Evolutionary conservation across 2,329 filamentous ascomycete genomes (phyloP).

Genomic region (Rosellinia necatrix): DNA sequence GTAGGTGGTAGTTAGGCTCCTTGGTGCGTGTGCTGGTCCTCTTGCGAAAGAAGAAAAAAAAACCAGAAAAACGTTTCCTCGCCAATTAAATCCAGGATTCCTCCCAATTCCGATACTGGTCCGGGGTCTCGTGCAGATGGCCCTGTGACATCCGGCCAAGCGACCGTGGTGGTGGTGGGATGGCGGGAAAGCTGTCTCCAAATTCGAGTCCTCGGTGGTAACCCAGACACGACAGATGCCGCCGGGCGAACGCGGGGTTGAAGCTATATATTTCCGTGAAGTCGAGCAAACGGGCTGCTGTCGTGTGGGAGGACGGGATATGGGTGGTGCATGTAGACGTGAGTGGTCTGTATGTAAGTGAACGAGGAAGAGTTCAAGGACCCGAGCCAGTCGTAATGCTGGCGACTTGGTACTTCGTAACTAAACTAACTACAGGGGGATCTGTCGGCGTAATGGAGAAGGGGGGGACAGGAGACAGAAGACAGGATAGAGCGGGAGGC

Average conservation of each 20-base stretch:
- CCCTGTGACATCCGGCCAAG: constrained; percentile 34
- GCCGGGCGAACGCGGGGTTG: constrained; percentile 29
- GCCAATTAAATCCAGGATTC: constrained; percentile 36
- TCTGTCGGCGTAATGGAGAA: constrained; percentile 21
- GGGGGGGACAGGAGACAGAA: constrained; percentile 15
- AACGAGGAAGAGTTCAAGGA: constrained; percentile 10
- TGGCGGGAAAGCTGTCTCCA: constrained; percentile 19
- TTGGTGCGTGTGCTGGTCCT: constrained; percentile 33
- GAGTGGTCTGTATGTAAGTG: constrained; percentile 13
- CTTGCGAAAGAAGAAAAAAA: constrained; percentile 26
- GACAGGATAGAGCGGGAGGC: constrained; percentile 5
- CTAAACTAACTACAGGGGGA: no score
- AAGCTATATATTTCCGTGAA: constrained; percentile 19
- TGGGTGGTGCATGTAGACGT: constrained; percentile 26
- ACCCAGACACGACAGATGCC: constrained; percentile 33
- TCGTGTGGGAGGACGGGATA: constrained; percentile 13
- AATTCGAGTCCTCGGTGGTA: constrained; percentile 21
- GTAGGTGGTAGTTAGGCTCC: constrained; percentile 38
- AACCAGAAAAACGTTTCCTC: constrained; percentile 25
- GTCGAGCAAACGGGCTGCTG: constrained; percentile 9
- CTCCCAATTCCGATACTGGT: constrained; percentile 36
- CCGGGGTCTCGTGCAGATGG: constrained; percentile 36
- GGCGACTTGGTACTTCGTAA: constrained; percentile 37
- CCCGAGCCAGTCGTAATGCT: constrained; percentile 29
- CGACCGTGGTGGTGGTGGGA: constrained; percentile 28